Conservation (phyloP, 257 asterid genomes). For the Mitragyna speciosa region DNA sequence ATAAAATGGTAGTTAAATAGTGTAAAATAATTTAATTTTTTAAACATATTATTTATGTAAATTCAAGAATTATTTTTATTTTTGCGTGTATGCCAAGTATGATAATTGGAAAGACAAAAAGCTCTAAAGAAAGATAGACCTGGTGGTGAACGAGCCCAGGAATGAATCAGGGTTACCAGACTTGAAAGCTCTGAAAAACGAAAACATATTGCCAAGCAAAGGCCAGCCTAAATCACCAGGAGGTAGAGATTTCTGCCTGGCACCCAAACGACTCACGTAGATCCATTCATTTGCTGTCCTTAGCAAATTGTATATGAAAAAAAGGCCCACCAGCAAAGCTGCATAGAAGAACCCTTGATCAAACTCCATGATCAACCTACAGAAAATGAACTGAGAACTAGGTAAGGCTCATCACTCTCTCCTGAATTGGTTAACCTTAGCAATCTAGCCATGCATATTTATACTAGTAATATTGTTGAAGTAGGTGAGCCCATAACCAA, state of each 20-base stretch:
- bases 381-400: no score
- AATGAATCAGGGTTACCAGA: conserved; percentile 23
- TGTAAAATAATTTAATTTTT: no score
- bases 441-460: no score
- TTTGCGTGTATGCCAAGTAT: no score
- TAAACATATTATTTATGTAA: no score
- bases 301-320: not conserved
- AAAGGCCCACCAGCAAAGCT: not conserved
- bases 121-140: not conserved
- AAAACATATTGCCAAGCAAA: conserved; percentile 22
- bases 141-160: conserved; percentile 14
- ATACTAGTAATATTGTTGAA: no score
- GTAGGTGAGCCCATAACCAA: no score
- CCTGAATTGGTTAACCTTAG: no score
- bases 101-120: no score
- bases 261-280: not conserved
- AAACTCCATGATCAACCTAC: not conserved
- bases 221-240: conserved; percentile 27
- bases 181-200: conserved; percentile 18
- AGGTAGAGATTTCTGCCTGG: not conserved
- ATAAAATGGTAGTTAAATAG: no score
- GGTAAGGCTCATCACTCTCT: no score
- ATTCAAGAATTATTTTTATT: no score
- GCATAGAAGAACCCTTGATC: conserved; percentile 1
- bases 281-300: conserved; percentile 13